These are phyloP conservation scores for Lenwebbia sp. DNA, from an alignment of 345 rosid genomes.

Conservation along the genomic window DNA sequence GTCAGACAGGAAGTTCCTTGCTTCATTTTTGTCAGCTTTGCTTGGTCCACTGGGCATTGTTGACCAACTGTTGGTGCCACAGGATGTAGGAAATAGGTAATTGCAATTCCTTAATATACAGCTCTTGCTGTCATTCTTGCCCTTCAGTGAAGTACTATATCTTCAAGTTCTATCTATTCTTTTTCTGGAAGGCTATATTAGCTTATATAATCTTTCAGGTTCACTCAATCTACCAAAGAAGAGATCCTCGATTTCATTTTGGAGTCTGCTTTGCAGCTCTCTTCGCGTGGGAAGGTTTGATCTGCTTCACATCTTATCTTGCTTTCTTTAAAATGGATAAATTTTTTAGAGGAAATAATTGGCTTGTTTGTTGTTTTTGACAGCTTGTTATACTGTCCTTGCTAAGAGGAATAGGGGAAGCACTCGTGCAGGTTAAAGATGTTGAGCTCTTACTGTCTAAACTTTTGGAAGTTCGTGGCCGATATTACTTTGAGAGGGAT, in stretches of 20 bases:
- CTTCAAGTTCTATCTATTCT: background rate
- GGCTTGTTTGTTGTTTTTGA: constrained; percentile 8
- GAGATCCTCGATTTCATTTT: constrained; percentile 49
- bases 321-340: background rate
- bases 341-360: background rate
- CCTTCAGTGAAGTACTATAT: background rate
- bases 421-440: constrained; percentile 40
- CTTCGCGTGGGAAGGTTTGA: constrained; percentile 68
- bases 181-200: background rate
- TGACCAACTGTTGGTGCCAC: constrained; percentile 53
- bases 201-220: constrained; percentile 30
- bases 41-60: constrained; percentile 39
- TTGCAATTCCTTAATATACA: background rate
- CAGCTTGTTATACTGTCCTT: constrained; percentile 70
- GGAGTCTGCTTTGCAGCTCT: constrained; percentile 41
- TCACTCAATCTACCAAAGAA: constrained; percentile 57
- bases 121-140: background rate
- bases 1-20: constrained; percentile 62
- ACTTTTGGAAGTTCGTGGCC: constrained; percentile 53
- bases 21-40: constrained; percentile 68
- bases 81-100: constrained; percentile 61
- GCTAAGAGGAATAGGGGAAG: constrained; percentile 67
- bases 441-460: constrained; percentile 42
- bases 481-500: constrained; percentile 23
- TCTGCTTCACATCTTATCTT: background rate